Base-by-base conservation (phyloP, 495 filamentous ascomycete genomes). In the Cenococcum geophilum region DNA sequence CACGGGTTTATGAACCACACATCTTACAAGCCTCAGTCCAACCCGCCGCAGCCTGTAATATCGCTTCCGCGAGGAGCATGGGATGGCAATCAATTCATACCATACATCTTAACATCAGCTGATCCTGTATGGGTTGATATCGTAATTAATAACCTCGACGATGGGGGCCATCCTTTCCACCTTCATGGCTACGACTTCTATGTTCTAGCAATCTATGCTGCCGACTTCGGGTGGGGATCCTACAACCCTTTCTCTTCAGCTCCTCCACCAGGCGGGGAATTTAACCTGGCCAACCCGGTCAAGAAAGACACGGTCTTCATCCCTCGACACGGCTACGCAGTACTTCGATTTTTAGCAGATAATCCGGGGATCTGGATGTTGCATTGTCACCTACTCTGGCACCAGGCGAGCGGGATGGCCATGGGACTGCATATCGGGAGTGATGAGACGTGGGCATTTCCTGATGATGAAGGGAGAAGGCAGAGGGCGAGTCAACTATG, bases 101-200 rank as follows among this genome's bases (percentile, higher is more conserved):
- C 68, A 2, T 65, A 55, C 47, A 68, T 74, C 68, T 4, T 20
- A 21, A 60, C 66, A 21, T 62, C 66, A 2, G 66, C 18, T 4
- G 11, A 5, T 10, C 20, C 49, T 52, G 8, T 16, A 22, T 25
- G 21, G 10, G 25, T 82, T 14, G 79, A 82, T 52, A 59, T 82
- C 0, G 73, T 80, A 1, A 71, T 82, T 51, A 82, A 82, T 59
- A 82, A 82, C 53, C 64, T 80, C 5, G 80, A 82, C 48, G 77
- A 77, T 27, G 72, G 74, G 4, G 70, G 73, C 1, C 80, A 82
- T 67, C 78, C 79, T 9, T 82, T 81, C 60, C 79, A 82, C 64
- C 47, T 81, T 34, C 72, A 74, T 49, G 72, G 72, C 16, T 57
- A 64, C 56, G 62, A 69, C 42, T 71, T 72, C 43, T 68, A 68